Base-by-base conservation (phyloP, 192 early-diverging fungal genomes). In the Backusella liffmaniae region DNA sequence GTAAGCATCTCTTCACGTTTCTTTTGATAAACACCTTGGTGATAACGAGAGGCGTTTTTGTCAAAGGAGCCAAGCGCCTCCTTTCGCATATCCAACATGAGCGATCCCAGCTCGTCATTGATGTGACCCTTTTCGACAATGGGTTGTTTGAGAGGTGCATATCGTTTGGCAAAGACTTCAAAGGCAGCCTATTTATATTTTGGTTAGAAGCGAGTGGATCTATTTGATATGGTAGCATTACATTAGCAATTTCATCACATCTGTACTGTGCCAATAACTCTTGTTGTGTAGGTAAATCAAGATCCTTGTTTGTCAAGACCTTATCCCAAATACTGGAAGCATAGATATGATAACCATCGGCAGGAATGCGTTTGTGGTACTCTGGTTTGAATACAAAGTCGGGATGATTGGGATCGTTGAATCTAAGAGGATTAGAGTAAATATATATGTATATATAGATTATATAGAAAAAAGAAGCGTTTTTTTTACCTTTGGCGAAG, bases 201-300 rank as follows among this genome's bases (percentile, higher is more conserved):
- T 8, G 12, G 59, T 5, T 4, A 70, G 34, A 70, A 32, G 3
- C 32, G 3, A 32, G 32, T 32, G 2, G 3, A 0, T 32, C 23
- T 65, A 66, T 10, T 68, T 44, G 26, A 12, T 32, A 21, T 66
- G 9, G n/a, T 51, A 6, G 12, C 18, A 66, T 74, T 80, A 86
- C 87, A 9, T 83, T 89, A 34, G 94, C 90, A 80, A 99, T 98
- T 83, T 99, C 98, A 70, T 99, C 98, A 81, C 98, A 99, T 65
- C 98, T 92, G 83, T 95, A 98, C 86, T 98, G 96, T 34, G 98
- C 98, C 66, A 99, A 88, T 62, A 99, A 82, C 82, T 98, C 94
- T 86, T 98, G 97, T 80, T 99, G 98, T 5, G 97, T 98, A 5
- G 98, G 98, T 41, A 99, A 86, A 86, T 99, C 98, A 72, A 99